Evolutionary conservation across 352 stramenopile genomes (phyloP).

Genomic region (Bremia lactucae): DNA sequence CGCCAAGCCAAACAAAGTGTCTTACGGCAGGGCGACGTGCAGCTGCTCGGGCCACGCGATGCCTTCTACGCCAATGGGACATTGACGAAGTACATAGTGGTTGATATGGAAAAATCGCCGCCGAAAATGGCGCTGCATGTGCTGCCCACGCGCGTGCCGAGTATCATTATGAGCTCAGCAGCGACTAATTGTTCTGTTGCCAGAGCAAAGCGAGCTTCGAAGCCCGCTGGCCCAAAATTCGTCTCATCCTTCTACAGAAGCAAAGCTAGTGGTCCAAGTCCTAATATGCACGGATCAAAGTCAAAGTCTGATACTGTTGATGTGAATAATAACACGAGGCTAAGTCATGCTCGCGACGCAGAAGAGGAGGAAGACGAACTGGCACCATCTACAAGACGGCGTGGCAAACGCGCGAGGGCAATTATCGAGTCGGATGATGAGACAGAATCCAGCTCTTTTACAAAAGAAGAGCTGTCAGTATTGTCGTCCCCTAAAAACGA

Average conservation of each 20-base stretch:
- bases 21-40: conserved; percentile 60
- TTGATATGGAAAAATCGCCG: conserved; percentile 31
- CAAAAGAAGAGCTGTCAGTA: conserved; percentile 14
- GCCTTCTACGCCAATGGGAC: conserved; percentile 77
- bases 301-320: not conserved
- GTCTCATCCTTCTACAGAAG: no score
- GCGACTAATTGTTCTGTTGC: conserved; percentile 6
- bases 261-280: not conserved
- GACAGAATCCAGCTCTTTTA: conserved; percentile 9
- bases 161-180: conserved; percentile 23
- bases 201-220: not conserved
- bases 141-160: conserved; percentile 19
- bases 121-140: conserved; percentile 21
- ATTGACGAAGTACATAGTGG: conserved; percentile 76
- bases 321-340: conserved; percentile 7
- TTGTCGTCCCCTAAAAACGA: conserved; percentile 30
- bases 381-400: conserved; percentile 22
- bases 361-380: conserved; percentile 44
- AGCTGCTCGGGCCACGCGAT: conserved; percentile 49
- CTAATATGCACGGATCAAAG: conserved; percentile 4
- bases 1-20: conserved; percentile 65
- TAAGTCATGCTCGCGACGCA: conserved; percentile 26
- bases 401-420: conserved; percentile 36
- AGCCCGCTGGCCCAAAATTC: conserved; percentile 3
- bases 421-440: conserved; percentile 65